Evolutionary conservation across 139 green algal species (phyloP).

Genomic region (Deuterostichococcus epilithicus): DNA sequence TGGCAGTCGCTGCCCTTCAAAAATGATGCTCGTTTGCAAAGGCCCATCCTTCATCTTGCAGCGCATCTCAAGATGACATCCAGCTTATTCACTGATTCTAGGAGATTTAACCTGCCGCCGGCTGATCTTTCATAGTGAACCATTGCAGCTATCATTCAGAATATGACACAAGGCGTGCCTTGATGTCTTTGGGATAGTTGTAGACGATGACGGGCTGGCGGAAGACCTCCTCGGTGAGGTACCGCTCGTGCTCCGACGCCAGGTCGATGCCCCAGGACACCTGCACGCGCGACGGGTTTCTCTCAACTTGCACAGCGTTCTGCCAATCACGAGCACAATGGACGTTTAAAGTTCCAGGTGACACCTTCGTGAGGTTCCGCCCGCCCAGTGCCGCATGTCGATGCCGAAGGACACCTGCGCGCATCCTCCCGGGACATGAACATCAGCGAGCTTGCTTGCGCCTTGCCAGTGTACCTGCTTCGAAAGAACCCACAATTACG

Average conservation of each 20-base stretch:
- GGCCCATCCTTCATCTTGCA: too few relatives aligned
- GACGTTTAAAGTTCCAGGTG: not conserved
- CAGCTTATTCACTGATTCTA: too few relatives aligned
- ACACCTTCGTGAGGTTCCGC: not conserved
- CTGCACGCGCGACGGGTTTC: too few relatives aligned
- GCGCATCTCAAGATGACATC: too few relatives aligned
- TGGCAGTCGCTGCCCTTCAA: too few relatives aligned
- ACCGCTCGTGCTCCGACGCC: constrained; percentile 92
- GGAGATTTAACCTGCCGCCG: not conserved
- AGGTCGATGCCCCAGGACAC: constrained; percentile 91
- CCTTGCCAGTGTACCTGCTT: too few relatives aligned
- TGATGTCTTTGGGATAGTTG: constrained; percentile 96
- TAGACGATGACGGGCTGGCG: constrained; percentile 94
- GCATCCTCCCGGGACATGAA: too few relatives aligned
- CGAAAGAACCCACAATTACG: too few relatives aligned
- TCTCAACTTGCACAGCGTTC: too few relatives aligned
- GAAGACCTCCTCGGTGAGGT: constrained; percentile 90
- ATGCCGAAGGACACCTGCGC: constrained; percentile 37
- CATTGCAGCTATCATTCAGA: not conserved
- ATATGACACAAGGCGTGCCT: constrained; percentile 29
- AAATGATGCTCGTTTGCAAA: too few relatives aligned
- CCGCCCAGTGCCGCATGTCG: constrained; percentile 28
- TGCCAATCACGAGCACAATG: not conserved
- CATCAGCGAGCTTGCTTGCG: too few relatives aligned
- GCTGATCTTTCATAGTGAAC: not conserved